Percentiles rank a stretch among this genome's conserved stretches.
Conservation (phyloP, 495 filamentous ascomycete species). For the Xylaria grammica region DNA sequence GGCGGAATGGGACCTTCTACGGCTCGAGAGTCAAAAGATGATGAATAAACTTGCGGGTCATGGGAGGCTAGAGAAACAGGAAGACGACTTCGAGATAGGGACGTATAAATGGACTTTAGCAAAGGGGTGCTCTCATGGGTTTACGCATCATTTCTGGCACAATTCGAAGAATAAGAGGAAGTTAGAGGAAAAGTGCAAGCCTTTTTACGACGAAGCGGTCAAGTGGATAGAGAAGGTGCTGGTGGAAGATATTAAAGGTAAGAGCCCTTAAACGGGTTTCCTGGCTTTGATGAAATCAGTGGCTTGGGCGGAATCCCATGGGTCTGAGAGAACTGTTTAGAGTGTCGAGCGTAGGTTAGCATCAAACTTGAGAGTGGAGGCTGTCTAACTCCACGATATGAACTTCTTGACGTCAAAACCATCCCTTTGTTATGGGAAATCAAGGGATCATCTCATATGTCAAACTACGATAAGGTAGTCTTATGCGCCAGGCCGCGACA, state of each 20-base stretch:
- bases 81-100: conserved; percentile 33
- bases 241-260: background rate
- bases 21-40: conserved; percentile 42
- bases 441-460: too few species aligned
- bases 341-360: too few species aligned
- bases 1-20: conserved; percentile 40
- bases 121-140: conserved; percentile 34
- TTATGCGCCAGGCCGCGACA: too few species aligned
- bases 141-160: conserved; percentile 31
- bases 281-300: too few species aligned
- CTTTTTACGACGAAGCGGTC: conserved; percentile 32
- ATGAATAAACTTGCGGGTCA: conserved; percentile 39
- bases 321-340: too few species aligned
- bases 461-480: too few species aligned
- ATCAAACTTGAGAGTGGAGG: too few species aligned
- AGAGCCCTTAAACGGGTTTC: too few species aligned
- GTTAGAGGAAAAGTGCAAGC: conserved; percentile 22
- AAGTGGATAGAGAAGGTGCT: conserved; percentile 34
- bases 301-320: too few species aligned
- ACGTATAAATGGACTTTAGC: conserved; percentile 42
- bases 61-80: conserved; percentile 27
- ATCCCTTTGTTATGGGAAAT: too few species aligned
- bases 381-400: too few species aligned
- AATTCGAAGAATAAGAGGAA: conserved; percentile 10
- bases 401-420: too few species aligned